Base-by-base conservation (phyloP, 73 alveolate species). In the Paramecium sexaurelia region DNA sequence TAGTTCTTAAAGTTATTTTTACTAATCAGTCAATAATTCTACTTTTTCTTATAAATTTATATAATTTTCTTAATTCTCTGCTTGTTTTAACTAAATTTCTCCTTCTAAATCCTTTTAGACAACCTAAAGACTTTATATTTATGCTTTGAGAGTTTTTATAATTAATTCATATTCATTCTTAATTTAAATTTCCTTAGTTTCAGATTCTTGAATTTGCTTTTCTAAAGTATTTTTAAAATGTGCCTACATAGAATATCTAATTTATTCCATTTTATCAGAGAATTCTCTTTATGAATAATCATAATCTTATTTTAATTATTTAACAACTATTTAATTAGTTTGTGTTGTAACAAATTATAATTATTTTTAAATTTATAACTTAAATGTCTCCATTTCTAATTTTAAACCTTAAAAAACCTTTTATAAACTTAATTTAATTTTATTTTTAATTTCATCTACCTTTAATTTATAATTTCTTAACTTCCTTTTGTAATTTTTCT, bases 151-250 rank as follows among this genome's bases (percentile, higher is more conserved):
- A 61, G 11, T 61, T 9, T 61, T 61, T 0, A 61, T 61, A 11
- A 61, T 61, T 32, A 29, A 26, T 61, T 61, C 83, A 61, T 61
- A 61, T 3, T 61, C 83, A 26, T 61, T 61, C 24, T 61, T 61
- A 20, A 29, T 29, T 61, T 61, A 11, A 2, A 24, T 0, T 32
- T 29, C 43, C 26, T 24, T 61, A 61, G 39, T 0, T 61, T 61
- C 83, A 29, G 26, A 61, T 61, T 61, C 83, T 61, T 1, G n/a
- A 61, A 32, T 29, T 61, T 61, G 11, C 26, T 61, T 61, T 61
- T 61, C 83, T 29, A 61, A 32, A 0, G 83, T 61, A 26, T 26
- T 71, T 37, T 71, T 71, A 71, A 71, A 71, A 36, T 71, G 86
- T 0, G 56, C 35, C 35, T 71, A 33, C 56, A 71, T 35, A 35